Base-by-base conservation (phyloP, 495 filamentous ascomycete genomes). In the Neurospora sp. region DNA sequence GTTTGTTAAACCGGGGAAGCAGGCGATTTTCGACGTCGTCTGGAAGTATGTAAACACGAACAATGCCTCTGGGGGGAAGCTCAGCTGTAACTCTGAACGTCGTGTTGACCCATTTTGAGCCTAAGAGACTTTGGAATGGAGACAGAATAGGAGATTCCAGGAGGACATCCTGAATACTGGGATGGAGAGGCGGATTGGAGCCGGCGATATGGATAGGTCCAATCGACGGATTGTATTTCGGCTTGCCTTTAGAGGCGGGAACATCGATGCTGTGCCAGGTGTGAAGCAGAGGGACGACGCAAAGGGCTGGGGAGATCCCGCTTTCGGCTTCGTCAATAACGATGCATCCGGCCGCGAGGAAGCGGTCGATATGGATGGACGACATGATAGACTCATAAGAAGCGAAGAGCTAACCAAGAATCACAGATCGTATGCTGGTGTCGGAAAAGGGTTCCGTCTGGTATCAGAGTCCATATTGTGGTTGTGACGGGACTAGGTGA, bases 31-130 rank as follows among this genome's bases (percentile, higher is more conserved):
- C 85, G 8, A 91, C 83, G 83, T 94, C 89, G 66, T 90, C 88
- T 13, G 92, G 90, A 11, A 94, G 84, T 11, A 93, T 77, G 74
- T 90, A 93, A 1, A 96, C 81, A 36, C 89, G 87, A 15, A 90
- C 76, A 54, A 84, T 78, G 38, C 77, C 81, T 3, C 62, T 71
- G 7, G 78, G 8, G 15, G 74, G 69, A 69, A 76, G 39, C n/a
- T 75, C 13, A 3, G 43, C 31, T 5, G 71, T 77, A 7, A 73
- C 21, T 21, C 74, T 72, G 71, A 85, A 81, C 8, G 81, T 81
- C 71, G 87, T 77, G 24, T 82, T 78, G n/a, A 87, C 79, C 85
- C 85, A 88, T 43, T 76, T 69, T 1, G 72, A 73, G 2, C 59
- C 40, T 73, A 85, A 81, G 9, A 85, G 77, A 19, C 34, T 71